These are phyloP conservation scores for Komagataella mondaviorum DNA, from an alignment of 805 yeast genomes.

Conservation along the genomic window DNA sequence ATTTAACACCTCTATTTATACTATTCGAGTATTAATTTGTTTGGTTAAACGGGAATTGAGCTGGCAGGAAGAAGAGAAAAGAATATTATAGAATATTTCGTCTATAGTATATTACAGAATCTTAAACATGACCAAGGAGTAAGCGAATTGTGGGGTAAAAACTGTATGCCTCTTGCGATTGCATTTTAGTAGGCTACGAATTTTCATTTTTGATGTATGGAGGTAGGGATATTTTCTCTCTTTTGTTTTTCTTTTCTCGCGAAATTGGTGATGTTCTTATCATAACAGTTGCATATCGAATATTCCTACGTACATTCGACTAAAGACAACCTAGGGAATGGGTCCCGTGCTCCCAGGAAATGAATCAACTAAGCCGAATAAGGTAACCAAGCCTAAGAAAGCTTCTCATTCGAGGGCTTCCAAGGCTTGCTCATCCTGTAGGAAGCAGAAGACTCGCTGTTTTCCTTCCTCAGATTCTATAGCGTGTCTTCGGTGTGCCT, in stretches of 20 bases:
- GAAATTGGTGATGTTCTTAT: background rate
- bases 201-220: background rate
- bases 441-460: slow-evolving; percentile 34
- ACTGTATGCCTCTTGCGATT: too few species aligned
- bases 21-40: background rate
- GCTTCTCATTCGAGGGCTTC: slow-evolving; percentile 7
- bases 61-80: background rate
- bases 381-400: background rate
- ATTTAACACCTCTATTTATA: background rate
- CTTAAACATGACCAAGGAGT: background rate
- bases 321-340: background rate
- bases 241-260: background rate
- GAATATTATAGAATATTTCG: background rate
- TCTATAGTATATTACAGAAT: background rate
- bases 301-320: background rate
- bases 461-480: slow-evolving; percentile 34
- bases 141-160: background rate
- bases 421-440: slow-evolving; percentile 19
- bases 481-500: slow-evolving; percentile 46
- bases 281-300: background rate
- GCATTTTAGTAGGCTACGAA: background rate
- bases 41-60: background rate
- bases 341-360: background rate
- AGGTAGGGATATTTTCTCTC: background rate
- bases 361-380: background rate